A percentile compares a stretch with the other conserved stretches of the same genome.
phyloP scores from a whole-genome alignment of 2,329 filamentous ascomycete genomes.

The Monosporascus cannonballus region DNA sequence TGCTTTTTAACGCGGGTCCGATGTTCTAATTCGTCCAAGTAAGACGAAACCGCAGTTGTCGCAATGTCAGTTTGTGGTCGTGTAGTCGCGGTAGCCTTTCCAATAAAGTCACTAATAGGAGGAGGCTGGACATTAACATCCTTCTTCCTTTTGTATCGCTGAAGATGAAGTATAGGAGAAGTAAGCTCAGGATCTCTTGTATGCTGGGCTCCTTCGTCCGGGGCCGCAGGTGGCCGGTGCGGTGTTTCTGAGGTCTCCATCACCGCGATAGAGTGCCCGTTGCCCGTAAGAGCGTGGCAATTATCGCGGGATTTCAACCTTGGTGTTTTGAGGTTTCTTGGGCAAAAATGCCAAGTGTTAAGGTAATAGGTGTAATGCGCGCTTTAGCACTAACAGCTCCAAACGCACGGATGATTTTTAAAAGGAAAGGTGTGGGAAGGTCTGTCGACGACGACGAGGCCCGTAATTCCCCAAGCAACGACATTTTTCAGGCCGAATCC shows the following conservation, averaged over 20 bases:
- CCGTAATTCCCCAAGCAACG: too few relatives aligned
- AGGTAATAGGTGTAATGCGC: background rate
- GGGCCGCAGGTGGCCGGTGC: background rate
- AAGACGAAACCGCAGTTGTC: too few relatives aligned
- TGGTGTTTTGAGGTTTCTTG: background rate
- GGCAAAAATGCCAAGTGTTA: background rate
- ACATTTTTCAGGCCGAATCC: too few relatives aligned
- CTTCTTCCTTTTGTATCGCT: too few relatives aligned
- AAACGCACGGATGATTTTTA: background rate
- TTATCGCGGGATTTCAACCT: background rate
- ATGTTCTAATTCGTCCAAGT: too few relatives aligned
- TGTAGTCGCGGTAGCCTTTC: too few relatives aligned
- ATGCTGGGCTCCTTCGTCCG: background rate
- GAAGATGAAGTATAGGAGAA: too few relatives aligned
- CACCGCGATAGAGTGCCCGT: background rate
- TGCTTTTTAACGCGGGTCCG: too few relatives aligned
- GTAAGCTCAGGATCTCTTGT: background rate
- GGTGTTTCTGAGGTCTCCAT: background rate
- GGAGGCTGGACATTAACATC: too few relatives aligned
- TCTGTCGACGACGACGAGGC: too few relatives aligned
- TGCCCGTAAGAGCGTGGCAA: background rate
- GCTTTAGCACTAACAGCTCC: background rate
- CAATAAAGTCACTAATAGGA: too few relatives aligned
- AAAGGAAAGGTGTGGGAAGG: background rate
- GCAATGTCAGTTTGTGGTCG: too few relatives aligned